phyloP scores from a whole-genome alignment of 1,284 basidiomycete species.

The Puccinia polysora region DNA sequence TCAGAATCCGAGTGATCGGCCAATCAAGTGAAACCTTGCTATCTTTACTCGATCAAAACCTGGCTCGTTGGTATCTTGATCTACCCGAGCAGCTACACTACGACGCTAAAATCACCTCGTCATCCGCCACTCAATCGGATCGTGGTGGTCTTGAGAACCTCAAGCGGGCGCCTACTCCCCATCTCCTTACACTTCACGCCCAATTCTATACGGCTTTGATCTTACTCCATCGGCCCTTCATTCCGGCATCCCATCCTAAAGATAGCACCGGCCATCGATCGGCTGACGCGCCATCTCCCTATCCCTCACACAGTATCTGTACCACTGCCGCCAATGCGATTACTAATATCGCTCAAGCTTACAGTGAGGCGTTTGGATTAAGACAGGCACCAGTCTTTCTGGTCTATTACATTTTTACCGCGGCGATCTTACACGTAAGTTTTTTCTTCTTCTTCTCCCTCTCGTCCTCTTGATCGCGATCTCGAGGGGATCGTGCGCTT shows the following conservation, averaged over 20 bases:
- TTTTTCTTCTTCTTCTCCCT: neutral
- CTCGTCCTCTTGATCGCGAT: too few relatives aligned
- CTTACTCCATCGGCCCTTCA: conserved; percentile 68
- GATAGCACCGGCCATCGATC: conserved; percentile 48
- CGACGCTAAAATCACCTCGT: conserved; percentile 46
- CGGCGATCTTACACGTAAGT: conserved; percentile 68
- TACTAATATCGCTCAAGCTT: conserved; percentile 62
- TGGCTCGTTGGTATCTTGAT: conserved; percentile 73
- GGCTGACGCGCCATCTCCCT: conserved; percentile 58
- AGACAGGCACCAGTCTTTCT: conserved; percentile 67
- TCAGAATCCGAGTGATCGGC: conserved; percentile 59
- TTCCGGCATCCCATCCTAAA: conserved; percentile 15
- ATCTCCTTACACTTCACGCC: conserved; percentile 72
- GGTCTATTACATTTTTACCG: conserved; percentile 75
- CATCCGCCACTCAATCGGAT: conserved; percentile 45
- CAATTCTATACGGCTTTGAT: conserved; percentile 78
- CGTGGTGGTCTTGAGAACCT: neutral
- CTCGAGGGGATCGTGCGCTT: too few relatives aligned
- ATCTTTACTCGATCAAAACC: conserved; percentile 61
- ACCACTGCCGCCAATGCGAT: conserved; percentile 71
- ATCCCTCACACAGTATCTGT: conserved; percentile 69
- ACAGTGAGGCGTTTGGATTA: conserved; percentile 58
- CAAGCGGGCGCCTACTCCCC: conserved; percentile 57
- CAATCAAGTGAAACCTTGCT: conserved; percentile 60
- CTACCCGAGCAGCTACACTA: conserved; percentile 65